Conservation (phyloP, 2,329 filamentous ascomycete genomes). For the Talaromyces sp. region DNA sequence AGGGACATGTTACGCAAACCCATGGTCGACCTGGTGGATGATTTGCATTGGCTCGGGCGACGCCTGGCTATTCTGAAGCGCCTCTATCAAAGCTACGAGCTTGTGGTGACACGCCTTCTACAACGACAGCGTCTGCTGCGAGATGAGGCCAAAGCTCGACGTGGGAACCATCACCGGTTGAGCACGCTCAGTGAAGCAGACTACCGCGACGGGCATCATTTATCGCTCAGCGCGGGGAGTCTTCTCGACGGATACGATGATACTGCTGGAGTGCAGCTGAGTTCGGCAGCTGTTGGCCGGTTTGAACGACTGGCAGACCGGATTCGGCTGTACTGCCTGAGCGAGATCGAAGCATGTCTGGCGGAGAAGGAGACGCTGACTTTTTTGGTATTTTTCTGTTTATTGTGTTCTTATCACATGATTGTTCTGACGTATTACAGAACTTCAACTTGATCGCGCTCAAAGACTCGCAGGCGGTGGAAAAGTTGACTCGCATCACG, state of each 20-base stretch:
- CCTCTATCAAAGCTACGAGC: conserved; percentile 57
- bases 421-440: conserved; percentile 31
- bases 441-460: conserved; percentile 75
- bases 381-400: conserved; percentile 48
- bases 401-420: not conserved
- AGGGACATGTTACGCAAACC: conserved; percentile 51
- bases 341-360: conserved; percentile 59
- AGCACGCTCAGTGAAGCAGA: conserved; percentile 23
- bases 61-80: conserved; percentile 57
- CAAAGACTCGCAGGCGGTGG: conserved; percentile 67
- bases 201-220: conserved; percentile 35
- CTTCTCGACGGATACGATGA: conserved; percentile 14
- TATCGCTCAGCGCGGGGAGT: conserved; percentile 16
- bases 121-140: conserved; percentile 42
- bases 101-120: conserved; percentile 58
- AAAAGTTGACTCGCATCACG: conserved; percentile 65
- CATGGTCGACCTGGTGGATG: conserved; percentile 39
- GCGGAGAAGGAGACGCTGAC: conserved; percentile 67
- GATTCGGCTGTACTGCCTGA: conserved; percentile 57
- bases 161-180: conserved; percentile 14
- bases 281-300: conserved; percentile 48
- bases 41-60: conserved; percentile 56
- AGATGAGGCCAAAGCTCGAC: conserved; percentile 26
- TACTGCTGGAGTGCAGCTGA: conserved; percentile 36
- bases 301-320: conserved; percentile 58